Conservation (phyloP, 306 rosid species). For the Gynostemma pentaphyllum region DNA sequence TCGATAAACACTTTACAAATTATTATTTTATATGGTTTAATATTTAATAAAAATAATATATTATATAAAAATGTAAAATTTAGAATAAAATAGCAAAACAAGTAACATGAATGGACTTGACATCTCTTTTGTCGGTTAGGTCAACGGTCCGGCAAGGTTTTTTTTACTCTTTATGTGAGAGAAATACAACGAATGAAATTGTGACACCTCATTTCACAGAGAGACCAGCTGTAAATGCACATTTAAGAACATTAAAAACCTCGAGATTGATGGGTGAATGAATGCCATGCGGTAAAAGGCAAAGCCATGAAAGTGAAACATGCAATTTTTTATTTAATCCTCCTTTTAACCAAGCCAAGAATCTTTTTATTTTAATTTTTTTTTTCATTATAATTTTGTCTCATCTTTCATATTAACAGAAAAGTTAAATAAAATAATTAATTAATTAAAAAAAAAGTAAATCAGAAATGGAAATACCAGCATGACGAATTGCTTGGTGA, state of each 20-base stretch:
- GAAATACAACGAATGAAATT: constrained; percentile 1
- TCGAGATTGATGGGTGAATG: background rate
- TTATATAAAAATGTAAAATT: no score
- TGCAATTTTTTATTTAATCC: background rate
- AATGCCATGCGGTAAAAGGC: no score
- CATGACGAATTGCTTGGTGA: constrained; percentile 91
- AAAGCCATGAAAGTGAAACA: background rate
- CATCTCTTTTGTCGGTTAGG: constrained; percentile 8
- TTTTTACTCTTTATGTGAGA: background rate
- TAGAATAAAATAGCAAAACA: background rate
- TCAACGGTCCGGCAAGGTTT: background rate
- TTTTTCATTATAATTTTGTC: background rate
- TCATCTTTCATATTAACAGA: background rate
- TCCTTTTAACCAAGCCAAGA: background rate
- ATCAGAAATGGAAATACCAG: constrained; percentile 38
- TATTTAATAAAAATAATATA: no score
- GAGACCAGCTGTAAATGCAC: background rate
- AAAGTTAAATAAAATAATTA: background rate
- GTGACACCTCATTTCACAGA: constrained; percentile 11
- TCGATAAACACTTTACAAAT: no score
- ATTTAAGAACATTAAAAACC: background rate
- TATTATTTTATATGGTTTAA: no score
- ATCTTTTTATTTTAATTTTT: background rate
- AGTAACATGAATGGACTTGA: background rate
- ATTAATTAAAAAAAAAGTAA: background rate